A percentile compares a stretch with the other conserved stretches of the same genome.
Evolutionary conservation across 192 early-diverging fungal genomes (phyloP).

Genomic region (Umbelopsis isabellina): DNA sequence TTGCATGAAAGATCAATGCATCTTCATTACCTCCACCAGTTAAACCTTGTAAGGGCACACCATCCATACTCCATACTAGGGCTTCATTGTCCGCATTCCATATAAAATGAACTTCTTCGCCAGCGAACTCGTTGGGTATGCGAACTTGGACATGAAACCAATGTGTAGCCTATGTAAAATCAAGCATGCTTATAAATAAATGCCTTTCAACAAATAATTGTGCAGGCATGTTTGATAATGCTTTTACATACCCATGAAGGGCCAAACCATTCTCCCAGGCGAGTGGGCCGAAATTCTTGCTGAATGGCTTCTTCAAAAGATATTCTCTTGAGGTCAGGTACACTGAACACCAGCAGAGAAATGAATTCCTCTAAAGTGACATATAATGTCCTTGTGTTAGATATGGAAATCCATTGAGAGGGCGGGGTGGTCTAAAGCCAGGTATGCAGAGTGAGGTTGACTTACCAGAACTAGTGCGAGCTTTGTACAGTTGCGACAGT

Average conservation of each 20-base stretch:
- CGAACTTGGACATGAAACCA: slow-evolving; percentile 74
- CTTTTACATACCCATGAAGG: slow-evolving; percentile 73
- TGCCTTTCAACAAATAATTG: not conserved
- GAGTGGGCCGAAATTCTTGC: slow-evolving; percentile 65
- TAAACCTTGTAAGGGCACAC: slow-evolving; percentile 84
- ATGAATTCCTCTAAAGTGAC: slow-evolving; percentile 50
- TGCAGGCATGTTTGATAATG: not conserved
- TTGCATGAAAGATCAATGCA: slow-evolving; percentile 12
- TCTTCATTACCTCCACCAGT: slow-evolving; percentile 74
- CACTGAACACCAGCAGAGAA: slow-evolving; percentile 63
- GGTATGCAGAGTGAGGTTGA: not conserved
- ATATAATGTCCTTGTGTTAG: not conserved
- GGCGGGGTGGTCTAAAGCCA: not conserved
- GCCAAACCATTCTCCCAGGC: slow-evolving; percentile 78
- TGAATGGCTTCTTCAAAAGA: slow-evolving; percentile 77
- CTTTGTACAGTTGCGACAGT: slow-evolving; percentile 52
- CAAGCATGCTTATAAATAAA: too few species aligned
- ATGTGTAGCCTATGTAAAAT: slow-evolving; percentile 51
- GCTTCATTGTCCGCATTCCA: slow-evolving; percentile 91
- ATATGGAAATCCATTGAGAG: too few species aligned
- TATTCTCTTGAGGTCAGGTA: slow-evolving; percentile 70
- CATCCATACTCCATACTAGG: slow-evolving; percentile 86
- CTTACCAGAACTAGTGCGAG: slow-evolving; percentile 41
- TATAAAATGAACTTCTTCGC: slow-evolving; percentile 80
- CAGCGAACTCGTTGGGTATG: slow-evolving; percentile 70